phyloP scores from a whole-genome alignment of 2,329 filamentous ascomycete genomes.

The Cryphonectria parasitica region DNA sequence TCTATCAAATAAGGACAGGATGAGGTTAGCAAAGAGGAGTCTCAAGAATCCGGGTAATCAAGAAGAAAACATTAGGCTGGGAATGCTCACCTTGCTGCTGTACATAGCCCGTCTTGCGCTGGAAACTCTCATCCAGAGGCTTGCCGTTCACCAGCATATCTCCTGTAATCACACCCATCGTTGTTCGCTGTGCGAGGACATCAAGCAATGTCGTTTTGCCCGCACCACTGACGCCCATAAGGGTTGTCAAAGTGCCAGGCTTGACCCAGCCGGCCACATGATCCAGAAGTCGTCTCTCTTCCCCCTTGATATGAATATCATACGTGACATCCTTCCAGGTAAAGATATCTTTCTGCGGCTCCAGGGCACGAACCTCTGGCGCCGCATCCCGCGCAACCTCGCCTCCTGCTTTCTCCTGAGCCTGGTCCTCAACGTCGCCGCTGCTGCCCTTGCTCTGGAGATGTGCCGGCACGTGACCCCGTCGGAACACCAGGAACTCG shows the following conservation, averaged over 20 bases:
- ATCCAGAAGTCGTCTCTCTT: constrained; percentile 73
- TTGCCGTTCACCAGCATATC: constrained; percentile 68
- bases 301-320: constrained; percentile 72
- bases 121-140: constrained; percentile 60
- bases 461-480: constrained; percentile 53
- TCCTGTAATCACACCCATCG: constrained; percentile 66
- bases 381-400: not conserved
- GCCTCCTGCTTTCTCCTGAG: constrained; percentile 10
- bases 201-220: constrained; percentile 67
- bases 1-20: constrained; percentile 42
- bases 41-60: not conserved
- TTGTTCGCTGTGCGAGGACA: constrained; percentile 59
- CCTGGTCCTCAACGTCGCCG: constrained; percentile 23
- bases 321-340: constrained; percentile 80
- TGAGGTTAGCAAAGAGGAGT: not conserved
- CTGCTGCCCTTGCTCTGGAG: constrained; percentile 38
- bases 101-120: constrained; percentile 68
- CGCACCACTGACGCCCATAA: constrained; percentile 69
- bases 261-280: constrained; percentile 88
- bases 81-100: constrained; percentile 61
- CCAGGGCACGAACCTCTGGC: constrained; percentile 22
- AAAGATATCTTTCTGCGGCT: constrained; percentile 63
- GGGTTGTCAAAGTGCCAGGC: constrained; percentile 81
- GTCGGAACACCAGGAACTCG: constrained; percentile 70
- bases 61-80: not conserved